Percentiles rank a stretch among this genome's conserved stretches.
These are phyloP conservation scores for Phylloporus gajari DNA, from an alignment of 1,284 basidiomycete genomes.

Conservation along the genomic window DNA sequence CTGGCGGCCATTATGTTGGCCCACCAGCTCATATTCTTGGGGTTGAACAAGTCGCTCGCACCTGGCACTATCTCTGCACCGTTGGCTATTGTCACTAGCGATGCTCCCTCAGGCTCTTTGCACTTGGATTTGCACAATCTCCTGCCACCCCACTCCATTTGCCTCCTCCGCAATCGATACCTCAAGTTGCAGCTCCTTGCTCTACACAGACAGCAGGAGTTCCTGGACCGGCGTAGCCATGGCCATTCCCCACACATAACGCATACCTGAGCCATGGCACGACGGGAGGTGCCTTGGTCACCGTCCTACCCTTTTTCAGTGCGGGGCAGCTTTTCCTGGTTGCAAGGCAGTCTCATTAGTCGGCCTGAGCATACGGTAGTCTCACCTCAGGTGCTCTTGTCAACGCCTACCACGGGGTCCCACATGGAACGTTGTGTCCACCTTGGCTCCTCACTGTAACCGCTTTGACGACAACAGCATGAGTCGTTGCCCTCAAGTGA, in stretches of 20 bases:
- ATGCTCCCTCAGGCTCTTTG: conserved; percentile 25
- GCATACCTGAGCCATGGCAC: too few species aligned
- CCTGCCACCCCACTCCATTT: too few species aligned
- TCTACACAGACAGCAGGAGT: conserved; percentile 17
- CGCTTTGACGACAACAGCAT: conserved; percentile 18
- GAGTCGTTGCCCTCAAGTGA: too few species aligned
- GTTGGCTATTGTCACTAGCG: conserved; percentile 7
- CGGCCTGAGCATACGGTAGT: not conserved
- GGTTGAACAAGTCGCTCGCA: conserved; percentile 37
- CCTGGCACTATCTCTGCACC: conserved; percentile 26
- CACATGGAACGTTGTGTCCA: conserved; percentile 22
- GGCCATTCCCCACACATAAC: conserved; percentile 23
- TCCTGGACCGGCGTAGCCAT: conserved; percentile 18
- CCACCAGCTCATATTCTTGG: conserved; percentile 43
- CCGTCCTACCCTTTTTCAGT: conserved; percentile 46
- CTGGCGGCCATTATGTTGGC: conserved; percentile 35
- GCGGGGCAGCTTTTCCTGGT: conserved; percentile 41
- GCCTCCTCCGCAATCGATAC: conserved; percentile 30
- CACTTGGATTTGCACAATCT: too few species aligned
- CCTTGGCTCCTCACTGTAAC: conserved; percentile 27
- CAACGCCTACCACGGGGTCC: not conserved
- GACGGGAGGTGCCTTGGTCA: conserved; percentile 60
- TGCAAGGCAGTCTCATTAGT: conserved; percentile 8
- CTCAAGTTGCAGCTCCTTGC: conserved; percentile 35
- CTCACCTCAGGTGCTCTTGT: conserved; percentile 21